These are phyloP conservation scores for Beauveria asiatica DNA, from an alignment of 2,329 filamentous ascomycete genomes.

Conservation along the genomic window DNA sequence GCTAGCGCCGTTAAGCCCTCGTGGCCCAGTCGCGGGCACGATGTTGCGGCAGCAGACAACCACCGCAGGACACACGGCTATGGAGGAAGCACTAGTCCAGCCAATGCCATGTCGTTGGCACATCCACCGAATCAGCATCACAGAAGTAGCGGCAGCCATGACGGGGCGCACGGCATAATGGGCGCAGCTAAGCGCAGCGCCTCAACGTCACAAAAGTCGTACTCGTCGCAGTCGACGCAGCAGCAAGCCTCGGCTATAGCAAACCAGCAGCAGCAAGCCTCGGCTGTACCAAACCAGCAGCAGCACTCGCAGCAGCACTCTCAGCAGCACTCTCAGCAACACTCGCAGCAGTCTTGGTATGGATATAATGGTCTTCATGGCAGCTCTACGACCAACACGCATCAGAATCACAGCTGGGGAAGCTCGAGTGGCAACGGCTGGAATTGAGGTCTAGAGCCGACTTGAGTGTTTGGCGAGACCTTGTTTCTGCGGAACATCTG, in stretches of 20 bases:
- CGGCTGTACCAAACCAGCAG: too few relatives aligned
- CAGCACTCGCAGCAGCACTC: not conserved
- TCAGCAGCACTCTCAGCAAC: not conserved
- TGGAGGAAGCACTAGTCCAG: not conserved
- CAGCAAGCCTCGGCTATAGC: not conserved
- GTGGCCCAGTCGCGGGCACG: not conserved
- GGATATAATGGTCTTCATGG: not conserved
- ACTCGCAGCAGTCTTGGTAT: not conserved
- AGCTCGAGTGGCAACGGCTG: not conserved
- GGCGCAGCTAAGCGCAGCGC: not conserved
- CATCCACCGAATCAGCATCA: not conserved
- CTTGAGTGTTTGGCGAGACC: not conserved
- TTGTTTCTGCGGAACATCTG: not conserved
- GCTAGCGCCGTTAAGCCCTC: not conserved
- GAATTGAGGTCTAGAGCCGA: not conserved
- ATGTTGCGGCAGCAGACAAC: not conserved
- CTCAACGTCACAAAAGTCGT: not conserved
- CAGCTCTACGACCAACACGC: not conserved
- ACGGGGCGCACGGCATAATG: not conserved
- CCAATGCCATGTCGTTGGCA: not conserved
- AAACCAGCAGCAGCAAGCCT: not conserved
- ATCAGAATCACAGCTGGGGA: not conserved
- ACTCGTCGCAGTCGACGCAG: not conserved
- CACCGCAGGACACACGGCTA: not conserved
- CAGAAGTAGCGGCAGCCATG: not conserved